phyloP scores from a whole-genome alignment of 2,329 filamentous ascomycete species.

The Nigrospora osmanthi region DNA sequence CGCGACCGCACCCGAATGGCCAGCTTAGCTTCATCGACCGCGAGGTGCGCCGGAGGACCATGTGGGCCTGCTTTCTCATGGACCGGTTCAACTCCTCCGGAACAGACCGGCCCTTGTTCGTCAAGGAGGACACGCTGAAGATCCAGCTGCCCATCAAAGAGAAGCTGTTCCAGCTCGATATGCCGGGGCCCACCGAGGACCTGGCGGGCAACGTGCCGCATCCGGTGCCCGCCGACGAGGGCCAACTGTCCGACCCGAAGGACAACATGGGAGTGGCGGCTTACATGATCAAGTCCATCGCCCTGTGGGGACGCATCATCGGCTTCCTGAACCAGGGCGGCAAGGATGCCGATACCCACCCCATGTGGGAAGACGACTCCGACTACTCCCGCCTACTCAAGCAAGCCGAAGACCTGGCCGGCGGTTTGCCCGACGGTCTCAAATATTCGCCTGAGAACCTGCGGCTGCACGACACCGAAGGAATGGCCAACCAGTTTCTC shows the following conservation, averaged over 20 bases:
- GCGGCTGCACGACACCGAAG: slow-evolving; percentile 74
- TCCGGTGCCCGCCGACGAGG: slow-evolving; percentile 53
- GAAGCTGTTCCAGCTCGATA: slow-evolving; percentile 82
- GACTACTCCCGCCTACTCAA: slow-evolving; percentile 63
- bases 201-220: slow-evolving; percentile 64
- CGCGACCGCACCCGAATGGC: slow-evolving; percentile 51
- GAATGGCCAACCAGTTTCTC: slow-evolving; percentile 82
- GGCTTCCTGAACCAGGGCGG: slow-evolving; percentile 87
- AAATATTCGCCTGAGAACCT: slow-evolving; percentile 76
- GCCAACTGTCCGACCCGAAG: slow-evolving; percentile 55
- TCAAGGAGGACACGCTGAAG: slow-evolving; percentile 80
- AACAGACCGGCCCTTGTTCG: slow-evolving; percentile 84
- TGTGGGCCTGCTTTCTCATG: slow-evolving; percentile 99
- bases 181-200: slow-evolving; percentile 79
- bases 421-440: slow-evolving; percentile 62
- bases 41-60: slow-evolving; percentile 85
- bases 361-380: slow-evolving; percentile 79
- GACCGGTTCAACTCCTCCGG: slow-evolving; percentile 96
- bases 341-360: slow-evolving; percentile 65
- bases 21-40: slow-evolving; percentile 84
- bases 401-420: slow-evolving; percentile 63
- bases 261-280: slow-evolving; percentile 93
- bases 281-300: slow-evolving; percentile 78
- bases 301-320: slow-evolving; percentile 84
- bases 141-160: slow-evolving; percentile 90